phyloP scores from a whole-genome alignment of 2,329 filamentous ascomycete species.

The Aspergillus phoenicis region DNA sequence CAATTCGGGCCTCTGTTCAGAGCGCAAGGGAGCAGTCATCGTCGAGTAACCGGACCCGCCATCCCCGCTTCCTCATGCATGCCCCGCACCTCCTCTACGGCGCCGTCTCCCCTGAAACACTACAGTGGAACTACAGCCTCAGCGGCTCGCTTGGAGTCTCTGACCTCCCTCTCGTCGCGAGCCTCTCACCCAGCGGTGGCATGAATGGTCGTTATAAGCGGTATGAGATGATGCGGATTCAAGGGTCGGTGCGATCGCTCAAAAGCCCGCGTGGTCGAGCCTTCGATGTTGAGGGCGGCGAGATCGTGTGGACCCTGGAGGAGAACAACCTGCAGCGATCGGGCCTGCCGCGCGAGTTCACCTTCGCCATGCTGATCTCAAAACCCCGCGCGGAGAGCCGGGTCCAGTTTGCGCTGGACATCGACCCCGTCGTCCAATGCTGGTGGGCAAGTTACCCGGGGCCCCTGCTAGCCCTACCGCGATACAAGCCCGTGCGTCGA shows the following conservation, averaged over 20 bases:
- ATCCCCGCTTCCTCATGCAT: slow-evolving; percentile 52
- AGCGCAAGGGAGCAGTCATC: slow-evolving; percentile 7
- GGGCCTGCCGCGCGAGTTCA: slow-evolving; percentile 55
- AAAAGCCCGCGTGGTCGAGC: slow-evolving; percentile 37
- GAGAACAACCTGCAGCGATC: slow-evolving; percentile 53
- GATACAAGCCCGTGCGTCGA: slow-evolving; percentile 43
- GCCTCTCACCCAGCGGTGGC: slow-evolving; percentile 46
- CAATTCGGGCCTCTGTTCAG: slow-evolving; percentile 43
- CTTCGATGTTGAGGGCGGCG: slow-evolving; percentile 48
- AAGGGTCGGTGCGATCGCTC: slow-evolving; percentile 49
- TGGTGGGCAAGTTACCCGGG: slow-evolving; percentile 47
- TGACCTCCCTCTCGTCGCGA: slow-evolving; percentile 47
- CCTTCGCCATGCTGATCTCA: slow-evolving; percentile 54
- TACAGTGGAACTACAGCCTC: slow-evolving; percentile 53
- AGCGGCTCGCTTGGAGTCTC: slow-evolving; percentile 51
- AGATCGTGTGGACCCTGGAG: slow-evolving; percentile 55
- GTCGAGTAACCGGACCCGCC: slow-evolving; percentile 23
- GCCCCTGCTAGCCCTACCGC: slow-evolving; percentile 41
- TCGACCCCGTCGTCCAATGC: slow-evolving; percentile 46
- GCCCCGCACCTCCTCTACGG: slow-evolving; percentile 55
- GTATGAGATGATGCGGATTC: slow-evolving; percentile 55
- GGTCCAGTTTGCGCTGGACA: slow-evolving; percentile 44
- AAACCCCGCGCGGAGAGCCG: slow-evolving; percentile 46
- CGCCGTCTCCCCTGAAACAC: slow-evolving; percentile 50
- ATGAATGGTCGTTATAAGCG: slow-evolving; percentile 47